These are phyloP conservation scores for Serendipita sp. DNA, from an alignment of 768 basidiomycete genomes.

Conservation along the genomic window DNA sequence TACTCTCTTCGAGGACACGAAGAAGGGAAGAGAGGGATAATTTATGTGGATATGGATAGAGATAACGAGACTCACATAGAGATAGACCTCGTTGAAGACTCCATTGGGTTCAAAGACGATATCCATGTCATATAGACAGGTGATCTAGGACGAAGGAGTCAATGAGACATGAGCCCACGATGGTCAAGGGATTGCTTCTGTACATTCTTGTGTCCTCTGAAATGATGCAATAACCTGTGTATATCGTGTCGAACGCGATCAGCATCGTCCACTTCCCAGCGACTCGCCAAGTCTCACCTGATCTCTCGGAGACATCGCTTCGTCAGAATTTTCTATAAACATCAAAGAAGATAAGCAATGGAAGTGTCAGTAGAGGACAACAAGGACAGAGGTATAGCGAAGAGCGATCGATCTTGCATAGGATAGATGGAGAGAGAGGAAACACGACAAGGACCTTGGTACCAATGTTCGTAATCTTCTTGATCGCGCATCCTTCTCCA, in stretches of 20 bases:
- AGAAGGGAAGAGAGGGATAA: no score
- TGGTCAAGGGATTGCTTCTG: slow-evolving; percentile 14
- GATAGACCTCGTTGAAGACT: slow-evolving; percentile 92
- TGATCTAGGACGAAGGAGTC: slow-evolving; percentile 40
- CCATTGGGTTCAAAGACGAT: slow-evolving; percentile 84
- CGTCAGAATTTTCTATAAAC: slow-evolving; percentile 68
- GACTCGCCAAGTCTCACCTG: slow-evolving; percentile 29
- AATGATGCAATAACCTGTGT: slow-evolving; percentile 78
- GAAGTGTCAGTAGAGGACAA: no score
- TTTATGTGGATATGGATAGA: neutral
- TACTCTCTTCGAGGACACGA: no score
- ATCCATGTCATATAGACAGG: slow-evolving; percentile 96
- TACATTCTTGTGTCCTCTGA: slow-evolving; percentile 98
- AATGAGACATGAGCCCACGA: neutral
- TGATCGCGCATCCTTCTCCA: slow-evolving; percentile 84
- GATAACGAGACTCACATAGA: slow-evolving; percentile 36
- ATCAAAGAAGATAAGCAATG: neutral
- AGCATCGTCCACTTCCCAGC: slow-evolving; percentile 10
- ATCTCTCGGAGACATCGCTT: slow-evolving; percentile 95
- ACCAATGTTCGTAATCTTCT: slow-evolving; percentile 91
- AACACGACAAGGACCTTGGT: slow-evolving; percentile 41
- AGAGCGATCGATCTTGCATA: slow-evolving; percentile 14
- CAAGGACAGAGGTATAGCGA: neutral
- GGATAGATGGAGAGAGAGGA: neutral
- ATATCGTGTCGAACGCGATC: neutral